phyloP scores from a whole-genome alignment of 2,329 filamentous ascomycete genomes.

The Talaromyces sp. region DNA sequence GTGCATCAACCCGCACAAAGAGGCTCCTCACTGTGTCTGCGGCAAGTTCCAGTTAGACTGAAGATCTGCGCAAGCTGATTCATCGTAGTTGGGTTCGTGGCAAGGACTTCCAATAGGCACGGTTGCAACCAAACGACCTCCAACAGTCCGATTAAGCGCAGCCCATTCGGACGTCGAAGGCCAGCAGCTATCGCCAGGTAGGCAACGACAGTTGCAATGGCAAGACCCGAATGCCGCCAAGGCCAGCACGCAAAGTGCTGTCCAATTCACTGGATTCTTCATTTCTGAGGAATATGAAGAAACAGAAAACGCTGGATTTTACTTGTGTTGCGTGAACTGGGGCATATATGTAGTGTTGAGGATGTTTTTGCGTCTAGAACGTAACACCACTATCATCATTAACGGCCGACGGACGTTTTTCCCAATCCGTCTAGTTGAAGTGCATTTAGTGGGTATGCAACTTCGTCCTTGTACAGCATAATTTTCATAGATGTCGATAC shows the following conservation, averaged over 20 bases:
- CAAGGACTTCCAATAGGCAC: conserved; percentile 28
- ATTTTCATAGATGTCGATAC: neutral
- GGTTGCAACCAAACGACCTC: conserved; percentile 31
- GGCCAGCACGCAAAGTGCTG: neutral
- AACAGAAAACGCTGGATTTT: neutral
- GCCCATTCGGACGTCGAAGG: conserved; percentile 31
- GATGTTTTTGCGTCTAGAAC: neutral
- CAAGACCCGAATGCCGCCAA: neutral
- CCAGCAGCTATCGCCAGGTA: conserved; percentile 32
- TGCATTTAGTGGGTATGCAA: neutral
- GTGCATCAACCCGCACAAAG: neutral
- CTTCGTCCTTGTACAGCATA: neutral
- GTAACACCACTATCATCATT: neutral
- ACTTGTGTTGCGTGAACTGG: neutral
- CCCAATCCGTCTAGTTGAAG: neutral
- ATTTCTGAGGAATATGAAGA: neutral
- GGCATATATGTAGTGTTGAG: no score
- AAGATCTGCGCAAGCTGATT: neutral
- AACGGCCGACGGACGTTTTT: neutral
- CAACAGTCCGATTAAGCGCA: conserved; percentile 31
- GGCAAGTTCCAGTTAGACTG: conserved; percentile 1
- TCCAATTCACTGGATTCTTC: neutral
- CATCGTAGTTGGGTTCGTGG: conserved; percentile 15
- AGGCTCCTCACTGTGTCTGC: neutral
- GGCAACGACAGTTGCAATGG: conserved; percentile 14